Percentiles rank a stretch among this genome's conserved stretches.
phyloP scores from a whole-genome alignment of 306 rosid genomes.

The Prinsepia uniflora region DNA sequence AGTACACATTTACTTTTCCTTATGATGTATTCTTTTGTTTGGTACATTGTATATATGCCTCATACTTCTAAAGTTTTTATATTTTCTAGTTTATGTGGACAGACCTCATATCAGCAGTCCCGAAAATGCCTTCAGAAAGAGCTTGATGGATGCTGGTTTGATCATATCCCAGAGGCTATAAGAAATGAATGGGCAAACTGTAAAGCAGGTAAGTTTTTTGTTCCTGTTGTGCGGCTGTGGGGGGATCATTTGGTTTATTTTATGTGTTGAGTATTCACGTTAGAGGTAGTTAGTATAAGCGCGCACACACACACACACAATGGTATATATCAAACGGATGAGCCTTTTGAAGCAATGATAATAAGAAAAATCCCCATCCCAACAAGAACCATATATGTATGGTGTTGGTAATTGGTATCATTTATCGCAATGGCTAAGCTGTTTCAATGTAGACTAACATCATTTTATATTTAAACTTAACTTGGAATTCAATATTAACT shows the following conservation, averaged over 20 bases:
- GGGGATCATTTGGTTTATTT: neutral
- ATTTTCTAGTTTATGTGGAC: slow-evolving; percentile 62
- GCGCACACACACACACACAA: no score
- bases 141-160: slow-evolving; percentile 78
- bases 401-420: neutral
- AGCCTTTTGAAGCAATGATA: no score
- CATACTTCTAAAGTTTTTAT: slow-evolving; percentile 69
- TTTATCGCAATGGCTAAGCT: neutral
- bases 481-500: neutral
- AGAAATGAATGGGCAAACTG: slow-evolving; percentile 65
- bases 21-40: neutral
- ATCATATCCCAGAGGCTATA: slow-evolving; percentile 62
- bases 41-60: slow-evolving; percentile 15
- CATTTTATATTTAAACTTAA: neutral
- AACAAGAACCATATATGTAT: neutral
- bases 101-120: slow-evolving; percentile 66
- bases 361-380: no score
- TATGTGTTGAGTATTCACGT: neutral
- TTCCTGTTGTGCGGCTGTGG: neutral
- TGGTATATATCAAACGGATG: no score
- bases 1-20: neutral
- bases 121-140: slow-evolving; percentile 47
- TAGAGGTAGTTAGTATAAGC: neutral
- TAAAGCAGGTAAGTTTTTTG: slow-evolving; percentile 44
- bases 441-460: neutral